phyloP scores from a whole-genome alignment of 768 basidiomycete species.

The Kwoniella heveanensis region DNA sequence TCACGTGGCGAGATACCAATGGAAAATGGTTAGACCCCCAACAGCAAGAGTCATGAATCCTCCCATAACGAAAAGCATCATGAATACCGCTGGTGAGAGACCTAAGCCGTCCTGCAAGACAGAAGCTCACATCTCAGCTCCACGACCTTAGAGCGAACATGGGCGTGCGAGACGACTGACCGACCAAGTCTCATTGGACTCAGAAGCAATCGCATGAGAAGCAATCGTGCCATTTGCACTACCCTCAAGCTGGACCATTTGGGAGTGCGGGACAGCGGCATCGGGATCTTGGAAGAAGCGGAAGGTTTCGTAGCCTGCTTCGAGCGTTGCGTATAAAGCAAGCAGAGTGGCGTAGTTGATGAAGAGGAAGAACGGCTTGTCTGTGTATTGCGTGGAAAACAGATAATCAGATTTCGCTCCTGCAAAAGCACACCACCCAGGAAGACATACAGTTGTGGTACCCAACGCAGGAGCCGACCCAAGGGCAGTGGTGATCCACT shows the following conservation, averaged over 20 bases:
- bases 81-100: slow-evolving; percentile 38
- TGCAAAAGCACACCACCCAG: too few relatives aligned
- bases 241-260: slow-evolving; percentile 9
- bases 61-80: slow-evolving; percentile 41
- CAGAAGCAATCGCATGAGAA: neutral
- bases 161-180: slow-evolving; percentile 3
- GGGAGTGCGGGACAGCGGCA: slow-evolving; percentile 6
- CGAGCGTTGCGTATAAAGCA: slow-evolving; percentile 36
- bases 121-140: neutral
- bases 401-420: too few relatives aligned
- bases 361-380: slow-evolving; percentile 54
- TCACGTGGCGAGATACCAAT: slow-evolving; percentile 45
- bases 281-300: slow-evolving; percentile 38
- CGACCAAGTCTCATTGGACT: slow-evolving; percentile 1
- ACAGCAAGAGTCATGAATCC: slow-evolving; percentile 44
- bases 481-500: slow-evolving; percentile 56
- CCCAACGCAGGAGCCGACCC: slow-evolving; percentile 52
- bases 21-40: slow-evolving; percentile 43
- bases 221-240: neutral
- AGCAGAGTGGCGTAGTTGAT: slow-evolving; percentile 45
- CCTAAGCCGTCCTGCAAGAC: slow-evolving; percentile 24
- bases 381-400: too few relatives aligned
- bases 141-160: neutral
- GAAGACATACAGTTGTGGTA: slow-evolving; percentile 41
- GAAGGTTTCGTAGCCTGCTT: slow-evolving; percentile 36